Base-by-base conservation (phyloP, 441 rosid genomes). In the Omphalea diandra region DNA sequence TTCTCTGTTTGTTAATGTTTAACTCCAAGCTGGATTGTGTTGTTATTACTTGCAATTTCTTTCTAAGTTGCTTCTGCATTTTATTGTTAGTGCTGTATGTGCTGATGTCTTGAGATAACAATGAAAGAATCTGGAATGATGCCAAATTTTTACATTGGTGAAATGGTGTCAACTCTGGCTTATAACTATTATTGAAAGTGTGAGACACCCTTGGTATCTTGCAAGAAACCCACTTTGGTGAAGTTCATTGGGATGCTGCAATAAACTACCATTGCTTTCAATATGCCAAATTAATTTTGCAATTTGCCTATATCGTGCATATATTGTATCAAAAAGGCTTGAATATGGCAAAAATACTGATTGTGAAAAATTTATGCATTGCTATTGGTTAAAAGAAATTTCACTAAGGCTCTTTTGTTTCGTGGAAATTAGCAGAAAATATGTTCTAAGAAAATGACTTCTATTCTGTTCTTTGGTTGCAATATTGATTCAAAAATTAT, bases 61-160 rank as follows among this genome's bases (percentile, higher is more conserved):
- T n/a, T n/a, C n/a, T n/a, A 53, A 52, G 32, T 38, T 61, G 74
- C 24, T 0, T 52, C 53, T 31, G 49, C 54, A 29, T n/a, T 40
- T 18, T n/a, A 17, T 11, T 24, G 2, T 44, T 43, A 8, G 10
- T 27, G 62, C 2, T 27, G 35, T 3, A 7, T 26, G 12, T 43
- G 69, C 22, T 27, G 31, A 53, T 32, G 29, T 43, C 53, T 15
- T 54, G 6, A 12, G 68, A 3, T 71, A 44, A 31, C 1, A 31
- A 35, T 44, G 32, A 68, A 27, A 41, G 43, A 27, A 5, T 41
- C 3, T 56, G 47, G 7, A 22, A 20, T 36, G 26, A 38, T 49
- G 29, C 10, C 52, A 38, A 10, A 12, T 10, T 55, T 1, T 69
- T 17, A 4, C 18, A 5, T 0, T 31, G 41, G 10, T 41, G 40